Evolutionary conservation across 2,329 filamentous ascomycete species (phyloP), one percentile per base, ranked within the genome.

Genomic region (Malbranchea cinnamomea): DNA sequence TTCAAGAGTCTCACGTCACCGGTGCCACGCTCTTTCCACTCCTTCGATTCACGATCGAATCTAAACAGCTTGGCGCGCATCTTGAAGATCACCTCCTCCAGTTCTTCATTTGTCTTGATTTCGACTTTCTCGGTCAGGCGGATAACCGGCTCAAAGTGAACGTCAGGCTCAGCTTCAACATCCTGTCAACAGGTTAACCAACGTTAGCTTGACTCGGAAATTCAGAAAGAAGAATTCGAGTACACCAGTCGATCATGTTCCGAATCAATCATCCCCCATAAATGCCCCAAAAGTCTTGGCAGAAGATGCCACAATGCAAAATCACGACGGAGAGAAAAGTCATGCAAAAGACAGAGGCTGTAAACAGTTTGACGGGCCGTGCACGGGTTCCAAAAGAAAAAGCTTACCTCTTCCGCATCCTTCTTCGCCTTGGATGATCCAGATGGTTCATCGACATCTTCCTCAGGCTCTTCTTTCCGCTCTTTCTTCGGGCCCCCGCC

Each of bases 41-140:
- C 89, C 58, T 78, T 78, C 47, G 70, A 73, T 31, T 93, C 83
- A 47, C 80, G 74, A 61, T 93, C 78, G 57, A 95, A 98, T 66
- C 85, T 87, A 77, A 98, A 98, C 43, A 98, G 78, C 74, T 98
- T 98, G 53, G 89, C 89, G 49, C 89, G 82, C 87, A 95, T 94
- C 77, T 95, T 95, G 75, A 95, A 98, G 22, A 74, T 68, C 66
- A 93, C 82, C 67, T 95, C 85, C 68, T 98, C 89, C 26, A 78
- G 73, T 68, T 98, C 89, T 63, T 98, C 89, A 65, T 94, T 92
- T 59, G 89, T 95, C 72, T 92, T 92, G 53, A 74, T 79, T 53
- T 95, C 87, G 49, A 95, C 78, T 67, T 91, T 89, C 68, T 98
- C 83, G 39, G 87, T 95, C 52, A 98, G 69, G 63, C 76, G 85